Percentiles rank a stretch among this genome's conserved stretches.
phyloP scores from a whole-genome alignment of 345 rosid species.

The Ailanthus altissimus region DNA sequence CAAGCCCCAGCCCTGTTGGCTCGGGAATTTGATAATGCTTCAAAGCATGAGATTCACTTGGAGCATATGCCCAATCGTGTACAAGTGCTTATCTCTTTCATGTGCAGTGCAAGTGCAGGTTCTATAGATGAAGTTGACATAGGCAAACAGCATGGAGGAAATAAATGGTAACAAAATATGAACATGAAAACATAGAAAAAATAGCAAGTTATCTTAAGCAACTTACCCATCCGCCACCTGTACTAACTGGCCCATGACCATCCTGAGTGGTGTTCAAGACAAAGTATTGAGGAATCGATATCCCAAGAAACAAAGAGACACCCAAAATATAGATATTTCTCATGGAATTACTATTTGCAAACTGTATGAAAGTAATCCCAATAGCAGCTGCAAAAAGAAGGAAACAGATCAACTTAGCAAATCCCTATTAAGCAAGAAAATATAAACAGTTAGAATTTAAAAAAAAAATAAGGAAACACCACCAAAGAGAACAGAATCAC shows the following conservation, averaged over 20 bases:
- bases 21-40: background rate
- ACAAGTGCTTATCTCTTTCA: background rate
- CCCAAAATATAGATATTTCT: constrained; percentile 90
- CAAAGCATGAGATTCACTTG: background rate
- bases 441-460: background rate
- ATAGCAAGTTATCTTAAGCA: constrained; percentile 3
- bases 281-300: constrained; percentile 87
- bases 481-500: constrained; percentile 25
- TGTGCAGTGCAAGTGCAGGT: background rate
- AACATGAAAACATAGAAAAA: constrained; percentile 6
- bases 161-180: background rate
- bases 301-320: constrained; percentile 75
- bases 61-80: background rate
- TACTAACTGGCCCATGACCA: constrained; percentile 82
- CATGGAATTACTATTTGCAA: constrained; percentile 77
- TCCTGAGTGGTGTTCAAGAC: constrained; percentile 36
- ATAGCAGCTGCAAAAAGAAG: constrained; percentile 56
- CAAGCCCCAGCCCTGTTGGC: background rate
- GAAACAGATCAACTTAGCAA: background rate
- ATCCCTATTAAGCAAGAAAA: background rate
- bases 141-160: background rate
- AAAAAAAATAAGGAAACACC: background rate
- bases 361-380: constrained; percentile 90
- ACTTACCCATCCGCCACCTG: constrained; percentile 90
- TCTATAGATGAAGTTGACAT: background rate